These are phyloP conservation scores for Hymenoscyphus fraxineus DNA, from an alignment of 2,329 filamentous ascomycete species.

Conservation along the genomic window DNA sequence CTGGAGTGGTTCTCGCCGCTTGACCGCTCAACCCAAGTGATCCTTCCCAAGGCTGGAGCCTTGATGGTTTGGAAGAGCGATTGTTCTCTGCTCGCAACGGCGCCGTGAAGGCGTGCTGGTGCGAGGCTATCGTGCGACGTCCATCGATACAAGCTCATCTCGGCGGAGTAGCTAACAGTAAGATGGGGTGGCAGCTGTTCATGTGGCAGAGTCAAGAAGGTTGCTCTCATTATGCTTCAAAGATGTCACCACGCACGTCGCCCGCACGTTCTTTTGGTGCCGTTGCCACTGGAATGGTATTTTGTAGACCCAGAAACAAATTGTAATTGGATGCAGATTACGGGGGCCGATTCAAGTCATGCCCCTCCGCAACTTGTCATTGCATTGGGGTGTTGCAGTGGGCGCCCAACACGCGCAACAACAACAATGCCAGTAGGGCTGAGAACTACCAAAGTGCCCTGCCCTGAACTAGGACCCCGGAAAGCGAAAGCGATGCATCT, in stretches of 20 bases:
- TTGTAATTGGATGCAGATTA: background rate
- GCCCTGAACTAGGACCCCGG: background rate
- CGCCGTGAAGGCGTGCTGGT: background rate
- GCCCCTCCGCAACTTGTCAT: background rate
- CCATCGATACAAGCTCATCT: background rate
- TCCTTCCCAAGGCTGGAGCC: constrained; percentile 8
- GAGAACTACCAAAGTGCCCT: background rate
- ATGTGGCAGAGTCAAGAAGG: background rate
- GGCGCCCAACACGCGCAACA: background rate
- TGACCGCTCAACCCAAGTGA: constrained; percentile 17
- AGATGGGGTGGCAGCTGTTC: background rate
- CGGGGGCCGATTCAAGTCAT: background rate
- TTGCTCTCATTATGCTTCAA: background rate
- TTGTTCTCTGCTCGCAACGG: background rate
- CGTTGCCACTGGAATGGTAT: background rate
- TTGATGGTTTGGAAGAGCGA: background rate
- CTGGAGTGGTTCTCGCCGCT: constrained; percentile 9
- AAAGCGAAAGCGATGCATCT: background rate
- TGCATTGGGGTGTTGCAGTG: background rate
- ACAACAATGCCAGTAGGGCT: background rate
- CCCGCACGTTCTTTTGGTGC: constrained; percentile 9
- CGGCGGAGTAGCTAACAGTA: background rate
- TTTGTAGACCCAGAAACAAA: background rate
- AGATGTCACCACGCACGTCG: constrained; percentile 12
- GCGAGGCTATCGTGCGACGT: background rate